Percentiles rank a stretch among this genome's conserved stretches.
These are phyloP conservation scores for Plasmodium yoelii DNA, from an alignment of 169 alveolate species.

Conservation along the genomic window DNA sequence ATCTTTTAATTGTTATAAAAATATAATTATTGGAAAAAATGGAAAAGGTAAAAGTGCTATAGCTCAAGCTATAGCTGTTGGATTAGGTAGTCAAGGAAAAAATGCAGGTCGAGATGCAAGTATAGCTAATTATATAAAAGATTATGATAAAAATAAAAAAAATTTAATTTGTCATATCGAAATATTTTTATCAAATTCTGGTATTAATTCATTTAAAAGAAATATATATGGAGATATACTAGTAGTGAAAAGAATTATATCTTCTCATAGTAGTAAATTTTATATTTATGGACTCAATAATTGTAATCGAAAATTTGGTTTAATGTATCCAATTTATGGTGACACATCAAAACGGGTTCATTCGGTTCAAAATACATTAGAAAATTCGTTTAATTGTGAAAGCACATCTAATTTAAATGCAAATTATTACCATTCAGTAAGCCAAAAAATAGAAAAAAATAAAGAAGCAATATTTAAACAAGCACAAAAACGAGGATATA, in stretches of 20 bases:
- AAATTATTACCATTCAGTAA: too few species aligned
- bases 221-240: constrained; percentile 51
- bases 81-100: constrained; percentile 85
- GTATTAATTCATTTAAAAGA: constrained; percentile 51
- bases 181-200: constrained; percentile 60
- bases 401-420: not conserved
- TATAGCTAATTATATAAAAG: constrained; percentile 82
- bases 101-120: constrained; percentile 84
- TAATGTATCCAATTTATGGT: not conserved
- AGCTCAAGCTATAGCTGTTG: constrained; percentile 87
- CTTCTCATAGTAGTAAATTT: constrained; percentile 64
- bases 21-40: constrained; percentile 85
- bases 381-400: constrained; percentile 6
- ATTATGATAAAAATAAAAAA: constrained; percentile 84
- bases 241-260: constrained; percentile 26
- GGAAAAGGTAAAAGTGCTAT: constrained; percentile 90
- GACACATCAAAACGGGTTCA: constrained; percentile 35
- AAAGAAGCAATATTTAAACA: constrained; percentile 38
- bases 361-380: constrained; percentile 42
- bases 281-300: constrained; percentile 40
- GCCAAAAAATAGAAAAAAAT: not conserved
- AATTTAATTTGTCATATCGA: constrained; percentile 25
- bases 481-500: constrained; percentile 76
- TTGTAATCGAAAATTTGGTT: constrained; percentile 12
- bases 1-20: constrained; percentile 80